These are phyloP conservation scores for Colletotrichum destructivum DNA, from an alignment of 2,329 filamentous ascomycete species.

Conservation along the genomic window DNA sequence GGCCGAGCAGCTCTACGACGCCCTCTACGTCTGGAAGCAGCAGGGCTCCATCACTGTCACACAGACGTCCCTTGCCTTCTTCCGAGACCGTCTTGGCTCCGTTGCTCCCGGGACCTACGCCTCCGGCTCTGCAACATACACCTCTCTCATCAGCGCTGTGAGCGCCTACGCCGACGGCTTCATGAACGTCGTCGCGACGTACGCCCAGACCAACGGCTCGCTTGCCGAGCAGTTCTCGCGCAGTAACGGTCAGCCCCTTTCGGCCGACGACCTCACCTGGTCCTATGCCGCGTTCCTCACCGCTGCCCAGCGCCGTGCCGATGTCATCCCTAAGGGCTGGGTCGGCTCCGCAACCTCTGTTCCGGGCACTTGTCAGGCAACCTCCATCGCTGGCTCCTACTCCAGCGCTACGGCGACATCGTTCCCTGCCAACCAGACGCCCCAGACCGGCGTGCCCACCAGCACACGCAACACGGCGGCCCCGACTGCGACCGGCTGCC, in stretches of 20 bases:
- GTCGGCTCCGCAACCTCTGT: conserved; percentile 62
- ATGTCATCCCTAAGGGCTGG: conserved; percentile 71
- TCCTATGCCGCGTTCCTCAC: conserved; percentile 81
- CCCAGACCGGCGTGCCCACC: conserved; percentile 51
- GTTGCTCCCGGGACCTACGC: conserved; percentile 75
- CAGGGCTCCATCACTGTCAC: conserved; percentile 76
- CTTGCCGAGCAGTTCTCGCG: conserved; percentile 78
- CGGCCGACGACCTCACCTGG: conserved; percentile 80
- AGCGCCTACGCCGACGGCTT: conserved; percentile 74
- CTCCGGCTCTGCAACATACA: conserved; percentile 63
- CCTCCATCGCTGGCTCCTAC: conserved; percentile 67
- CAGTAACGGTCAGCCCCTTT: conserved; percentile 67
- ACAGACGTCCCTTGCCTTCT: conserved; percentile 78
- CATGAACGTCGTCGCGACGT: conserved; percentile 73
- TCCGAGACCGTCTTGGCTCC: conserved; percentile 74
- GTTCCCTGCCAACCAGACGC: conserved; percentile 66
- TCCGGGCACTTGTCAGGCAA: conserved; percentile 63
- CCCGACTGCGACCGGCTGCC: conserved; percentile 49
- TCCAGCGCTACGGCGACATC: conserved; percentile 61
- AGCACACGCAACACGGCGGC: conserved; percentile 45
- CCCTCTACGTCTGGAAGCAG: conserved; percentile 79
- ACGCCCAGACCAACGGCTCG: conserved; percentile 74
- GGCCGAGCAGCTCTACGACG: conserved; percentile 85
- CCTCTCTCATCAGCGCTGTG: conserved; percentile 69
- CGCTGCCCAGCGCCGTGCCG: conserved; percentile 69